A percentile compares a stretch with the other conserved stretches of the same genome.
These are phyloP conservation scores for Pythium oligandrum DNA, from an alignment of 352 stramenopile species.

Conservation along the genomic window DNA sequence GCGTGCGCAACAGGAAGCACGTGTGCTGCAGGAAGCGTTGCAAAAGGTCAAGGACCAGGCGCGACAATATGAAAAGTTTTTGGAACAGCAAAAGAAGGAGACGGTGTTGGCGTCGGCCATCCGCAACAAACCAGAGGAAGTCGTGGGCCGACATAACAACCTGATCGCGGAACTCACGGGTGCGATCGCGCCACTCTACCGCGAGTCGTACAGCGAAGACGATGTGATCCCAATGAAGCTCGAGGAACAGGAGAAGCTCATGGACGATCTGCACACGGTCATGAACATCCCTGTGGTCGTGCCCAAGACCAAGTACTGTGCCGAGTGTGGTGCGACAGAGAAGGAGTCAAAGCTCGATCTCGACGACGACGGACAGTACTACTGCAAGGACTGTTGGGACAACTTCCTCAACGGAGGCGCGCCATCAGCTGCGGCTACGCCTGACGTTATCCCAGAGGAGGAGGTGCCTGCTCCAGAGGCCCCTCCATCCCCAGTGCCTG, in stretches of 20 bases:
- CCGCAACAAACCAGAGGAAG: conserved; percentile 64
- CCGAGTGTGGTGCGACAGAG: conserved; percentile 72
- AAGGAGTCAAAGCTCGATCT: conserved; percentile 72
- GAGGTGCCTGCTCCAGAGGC: not conserved
- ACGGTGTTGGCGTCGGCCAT: conserved; percentile 65
- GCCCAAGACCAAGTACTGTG: conserved; percentile 70
- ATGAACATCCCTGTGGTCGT: conserved; percentile 82
- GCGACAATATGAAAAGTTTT: conserved; percentile 81
- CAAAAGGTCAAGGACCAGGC: conserved; percentile 82
- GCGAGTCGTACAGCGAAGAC: conserved; percentile 68
- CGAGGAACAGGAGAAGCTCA: conserved; percentile 61
- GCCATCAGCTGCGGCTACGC: conserved; percentile 2
- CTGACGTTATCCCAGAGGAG: conserved; percentile 5
- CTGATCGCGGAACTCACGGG: conserved; percentile 70
- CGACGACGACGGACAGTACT: conserved; percentile 81
- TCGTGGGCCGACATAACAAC: conserved; percentile 79
- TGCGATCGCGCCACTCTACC: conserved; percentile 70
- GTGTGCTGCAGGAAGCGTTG: conserved; percentile 72
- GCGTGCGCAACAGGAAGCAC: conserved; percentile 65
- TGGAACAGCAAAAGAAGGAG: conserved; percentile 67
- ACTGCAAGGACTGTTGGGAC: conserved; percentile 87
- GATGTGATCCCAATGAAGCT: conserved; percentile 57
- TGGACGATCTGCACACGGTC: conserved; percentile 71
- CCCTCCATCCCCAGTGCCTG: conserved; percentile 8
- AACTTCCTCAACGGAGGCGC: conserved; percentile 66